These are phyloP conservation scores for Rutstroemia sp. DNA, from an alignment of 2,329 filamentous ascomycete species.

Conservation along the genomic window DNA sequence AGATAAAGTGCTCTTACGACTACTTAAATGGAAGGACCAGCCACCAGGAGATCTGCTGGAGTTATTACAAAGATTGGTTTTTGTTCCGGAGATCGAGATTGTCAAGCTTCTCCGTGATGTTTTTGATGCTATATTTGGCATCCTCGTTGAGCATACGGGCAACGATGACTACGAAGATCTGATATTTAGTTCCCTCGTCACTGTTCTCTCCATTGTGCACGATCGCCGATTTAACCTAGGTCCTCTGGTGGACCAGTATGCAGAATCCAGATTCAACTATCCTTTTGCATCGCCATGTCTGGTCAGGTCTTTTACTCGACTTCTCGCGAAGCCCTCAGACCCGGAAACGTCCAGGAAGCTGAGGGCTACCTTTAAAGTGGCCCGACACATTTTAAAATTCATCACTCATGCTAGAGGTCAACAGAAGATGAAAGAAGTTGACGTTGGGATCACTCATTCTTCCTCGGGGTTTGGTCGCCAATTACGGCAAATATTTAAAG, in stretches of 20 bases:
- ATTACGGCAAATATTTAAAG: conserved; percentile 80
- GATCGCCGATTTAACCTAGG: conserved; percentile 89
- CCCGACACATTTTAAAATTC: conserved; percentile 87
- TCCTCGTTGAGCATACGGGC: conserved; percentile 83
- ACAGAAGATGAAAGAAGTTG: conserved; percentile 81
- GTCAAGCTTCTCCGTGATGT: conserved; percentile 89
- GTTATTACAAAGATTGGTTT: conserved; percentile 75
- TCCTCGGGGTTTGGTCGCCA: conserved; percentile 72
- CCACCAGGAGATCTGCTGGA: conserved; percentile 63
- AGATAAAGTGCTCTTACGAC: conserved; percentile 74
- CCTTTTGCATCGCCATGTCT: conserved; percentile 86
- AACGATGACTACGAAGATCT: conserved; percentile 89
- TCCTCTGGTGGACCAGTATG: conserved; percentile 86
- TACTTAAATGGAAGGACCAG: conserved; percentile 80
- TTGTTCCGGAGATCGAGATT: conserved; percentile 94
- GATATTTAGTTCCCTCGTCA: conserved; percentile 83
- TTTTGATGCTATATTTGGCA: conserved; percentile 83
- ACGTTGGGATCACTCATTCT: conserved; percentile 72
- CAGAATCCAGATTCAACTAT: conserved; percentile 82
- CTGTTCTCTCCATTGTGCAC: conserved; percentile 86
- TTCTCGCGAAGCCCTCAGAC: conserved; percentile 77
- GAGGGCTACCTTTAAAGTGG: conserved; percentile 89
- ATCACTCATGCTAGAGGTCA: conserved; percentile 83
- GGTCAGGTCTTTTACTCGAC: conserved; percentile 75
- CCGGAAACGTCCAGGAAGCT: conserved; percentile 76